phyloP scores from a whole-genome alignment of 2,329 filamentous ascomycete species.

The Cyphellophora attinorum region DNA sequence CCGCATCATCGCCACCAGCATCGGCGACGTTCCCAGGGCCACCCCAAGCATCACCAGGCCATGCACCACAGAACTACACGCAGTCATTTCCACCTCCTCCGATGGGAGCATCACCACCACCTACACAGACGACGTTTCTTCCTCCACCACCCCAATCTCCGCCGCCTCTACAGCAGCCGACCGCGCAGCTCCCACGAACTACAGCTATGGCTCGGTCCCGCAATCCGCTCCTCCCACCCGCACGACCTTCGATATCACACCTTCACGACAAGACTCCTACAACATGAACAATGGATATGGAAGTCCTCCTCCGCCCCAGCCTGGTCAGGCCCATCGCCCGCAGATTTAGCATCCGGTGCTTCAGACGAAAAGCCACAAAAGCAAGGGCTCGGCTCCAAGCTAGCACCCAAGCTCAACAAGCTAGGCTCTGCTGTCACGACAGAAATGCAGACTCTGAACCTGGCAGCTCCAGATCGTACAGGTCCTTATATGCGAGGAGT shows the following conservation, averaged over 20 bases:
- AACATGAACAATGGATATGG: slow-evolving; percentile 2
- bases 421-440: neutral
- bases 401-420: neutral
- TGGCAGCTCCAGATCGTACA: slow-evolving; percentile 2
- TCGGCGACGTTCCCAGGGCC: slow-evolving; percentile 16
- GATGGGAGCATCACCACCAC: slow-evolving; percentile 16
- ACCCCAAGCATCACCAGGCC: slow-evolving; percentile 14
- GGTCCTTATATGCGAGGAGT: slow-evolving; percentile 26
- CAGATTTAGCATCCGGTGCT: neutral
- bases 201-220: slow-evolving; percentile 15
- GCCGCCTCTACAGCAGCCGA: slow-evolving; percentile 16
- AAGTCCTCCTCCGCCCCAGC: neutral
- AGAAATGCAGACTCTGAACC: neutral
- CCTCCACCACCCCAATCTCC: slow-evolving; percentile 14
- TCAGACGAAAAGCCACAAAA: neutral
- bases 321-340: too few species aligned
- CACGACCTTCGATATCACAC: slow-evolving; percentile 16
- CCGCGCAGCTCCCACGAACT: slow-evolving; percentile 15
- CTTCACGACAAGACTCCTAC: slow-evolving; percentile 13
- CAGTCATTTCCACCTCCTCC: slow-evolving; percentile 18
- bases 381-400: neutral
- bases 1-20: slow-evolving; percentile 14
- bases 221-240: slow-evolving; percentile 15
- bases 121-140: slow-evolving; percentile 10
- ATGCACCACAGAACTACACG: slow-evolving; percentile 17